These are phyloP conservation scores for Wickerhamomyces alni DNA, from an alignment of 805 yeast genomes.

Conservation along the genomic window DNA sequence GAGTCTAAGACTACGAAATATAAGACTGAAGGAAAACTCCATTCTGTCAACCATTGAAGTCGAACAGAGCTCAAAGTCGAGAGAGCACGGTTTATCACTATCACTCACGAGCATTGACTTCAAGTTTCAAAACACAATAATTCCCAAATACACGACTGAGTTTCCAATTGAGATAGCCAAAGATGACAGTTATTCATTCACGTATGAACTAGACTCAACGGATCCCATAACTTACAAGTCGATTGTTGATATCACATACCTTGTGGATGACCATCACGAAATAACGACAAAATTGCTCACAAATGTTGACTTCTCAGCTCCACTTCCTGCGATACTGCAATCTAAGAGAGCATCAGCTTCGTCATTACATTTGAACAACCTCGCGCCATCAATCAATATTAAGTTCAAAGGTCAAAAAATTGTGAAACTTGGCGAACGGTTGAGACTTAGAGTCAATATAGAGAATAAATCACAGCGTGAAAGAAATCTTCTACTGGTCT, in stretches of 20 bases:
- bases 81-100: slow-evolving; percentile 12
- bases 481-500: slow-evolving; percentile 46
- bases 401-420: slow-evolving; percentile 59
- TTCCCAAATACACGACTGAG: slow-evolving; percentile 7
- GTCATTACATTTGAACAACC: neutral
- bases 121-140: slow-evolving; percentile 19
- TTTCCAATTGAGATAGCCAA: slow-evolving; percentile 23
- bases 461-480: slow-evolving; percentile 50
- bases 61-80: slow-evolving; percentile 38
- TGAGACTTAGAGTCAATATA: slow-evolving; percentile 60
- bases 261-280: slow-evolving; percentile 9
- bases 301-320: slow-evolving; percentile 11
- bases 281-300: slow-evolving; percentile 20
- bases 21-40: slow-evolving; percentile 41
- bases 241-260: slow-evolving; percentile 7
- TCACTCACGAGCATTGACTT: slow-evolving; percentile 3
- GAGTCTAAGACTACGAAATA: slow-evolving; percentile 39
- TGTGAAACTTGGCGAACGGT: slow-evolving; percentile 52
- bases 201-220: slow-evolving; percentile 20
- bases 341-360: slow-evolving; percentile 5
- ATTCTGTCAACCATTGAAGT: slow-evolving; percentile 43
- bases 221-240: slow-evolving; percentile 4
- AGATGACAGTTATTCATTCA: slow-evolving; percentile 23
- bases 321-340: slow-evolving; percentile 2
- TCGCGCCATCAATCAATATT: slow-evolving; percentile 33